Percentiles rank a stretch among this genome's conserved stretches.
These are phyloP conservation scores for Geranium brycei DNA, from an alignment of 345 rosid genomes.

Conservation along the genomic window DNA sequence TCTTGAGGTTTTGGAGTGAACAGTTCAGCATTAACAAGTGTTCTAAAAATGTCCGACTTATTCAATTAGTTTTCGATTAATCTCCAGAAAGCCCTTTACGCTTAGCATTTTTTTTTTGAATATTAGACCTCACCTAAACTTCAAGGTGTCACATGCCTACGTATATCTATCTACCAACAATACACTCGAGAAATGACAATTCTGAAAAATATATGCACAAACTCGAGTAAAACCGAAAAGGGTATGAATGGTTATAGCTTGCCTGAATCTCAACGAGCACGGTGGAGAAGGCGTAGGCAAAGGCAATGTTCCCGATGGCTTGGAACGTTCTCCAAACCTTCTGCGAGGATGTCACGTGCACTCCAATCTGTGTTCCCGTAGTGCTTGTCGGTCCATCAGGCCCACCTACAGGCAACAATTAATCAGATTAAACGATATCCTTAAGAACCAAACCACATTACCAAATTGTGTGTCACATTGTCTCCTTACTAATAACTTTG, in stretches of 20 bases:
- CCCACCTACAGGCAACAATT: constrained; percentile 15
- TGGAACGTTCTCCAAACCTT: constrained; percentile 78
- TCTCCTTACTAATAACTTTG: constrained; percentile 26
- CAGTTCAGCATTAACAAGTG: neutral
- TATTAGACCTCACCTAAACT: no score
- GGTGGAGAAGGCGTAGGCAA: constrained; percentile 71
- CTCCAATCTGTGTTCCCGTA: constrained; percentile 46
- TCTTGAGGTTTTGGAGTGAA: neutral
- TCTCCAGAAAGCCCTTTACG: neutral
- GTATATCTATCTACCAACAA: no score
- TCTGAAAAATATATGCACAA: no score
- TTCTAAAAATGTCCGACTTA: no score
- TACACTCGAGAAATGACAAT: no score
- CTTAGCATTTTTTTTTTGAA: no score
- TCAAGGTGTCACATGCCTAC: no score
- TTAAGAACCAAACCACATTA: no score
- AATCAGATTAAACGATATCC: neutral
- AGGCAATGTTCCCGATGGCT: constrained; percentile 72
- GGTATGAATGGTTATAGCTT: constrained; percentile 7
- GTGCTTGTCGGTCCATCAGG: constrained; percentile 27
- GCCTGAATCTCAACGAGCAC: constrained; percentile 82
- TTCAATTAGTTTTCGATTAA: no score
- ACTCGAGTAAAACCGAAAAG: neutral
- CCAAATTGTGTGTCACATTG: neutral
- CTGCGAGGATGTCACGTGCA: constrained; percentile 54